Percentiles rank a stretch among this genome's conserved stretches.
phyloP scores from a whole-genome alignment of 306 rosid species.

The Dryas drummondii region DNA sequence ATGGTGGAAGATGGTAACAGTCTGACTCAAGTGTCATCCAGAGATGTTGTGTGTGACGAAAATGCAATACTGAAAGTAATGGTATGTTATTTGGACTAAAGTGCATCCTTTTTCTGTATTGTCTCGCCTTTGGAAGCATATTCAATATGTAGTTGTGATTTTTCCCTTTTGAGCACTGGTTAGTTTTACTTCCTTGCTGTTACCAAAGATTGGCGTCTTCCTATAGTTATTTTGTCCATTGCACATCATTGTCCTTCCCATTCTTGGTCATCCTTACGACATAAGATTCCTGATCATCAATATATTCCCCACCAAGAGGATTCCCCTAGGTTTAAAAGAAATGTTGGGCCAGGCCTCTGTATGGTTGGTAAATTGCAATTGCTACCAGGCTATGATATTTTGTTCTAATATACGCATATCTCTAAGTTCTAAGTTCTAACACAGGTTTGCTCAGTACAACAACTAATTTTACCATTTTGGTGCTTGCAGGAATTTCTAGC shows the following conservation, averaged over 20 bases:
- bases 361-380: not conserved
- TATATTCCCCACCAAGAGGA: not conserved
- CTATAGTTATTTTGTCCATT: not conserved
- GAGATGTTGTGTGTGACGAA: conserved; percentile 75
- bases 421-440: not conserved
- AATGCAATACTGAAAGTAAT: conserved; percentile 90
- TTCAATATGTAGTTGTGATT: not conserved
- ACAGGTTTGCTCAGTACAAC: not conserved
- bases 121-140: not conserved
- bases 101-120: not conserved
- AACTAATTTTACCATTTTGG: not conserved
- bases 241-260: not conserved
- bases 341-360: not conserved
- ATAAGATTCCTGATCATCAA: not conserved
- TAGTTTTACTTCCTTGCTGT: not conserved
- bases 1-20: conserved; percentile 88
- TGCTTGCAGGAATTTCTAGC: conserved; percentile 89
- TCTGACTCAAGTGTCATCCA: conserved; percentile 73
- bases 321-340: not conserved
- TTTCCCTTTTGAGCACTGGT: not conserved
- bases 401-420: not conserved
- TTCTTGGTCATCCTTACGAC: not conserved
- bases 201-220: not conserved
- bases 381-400: no score
- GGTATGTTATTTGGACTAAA: conserved; percentile 52